These are phyloP conservation scores for Neocallimastix lanati DNA, from an alignment of 192 early-diverging fungal species.

Conservation along the genomic window DNA sequence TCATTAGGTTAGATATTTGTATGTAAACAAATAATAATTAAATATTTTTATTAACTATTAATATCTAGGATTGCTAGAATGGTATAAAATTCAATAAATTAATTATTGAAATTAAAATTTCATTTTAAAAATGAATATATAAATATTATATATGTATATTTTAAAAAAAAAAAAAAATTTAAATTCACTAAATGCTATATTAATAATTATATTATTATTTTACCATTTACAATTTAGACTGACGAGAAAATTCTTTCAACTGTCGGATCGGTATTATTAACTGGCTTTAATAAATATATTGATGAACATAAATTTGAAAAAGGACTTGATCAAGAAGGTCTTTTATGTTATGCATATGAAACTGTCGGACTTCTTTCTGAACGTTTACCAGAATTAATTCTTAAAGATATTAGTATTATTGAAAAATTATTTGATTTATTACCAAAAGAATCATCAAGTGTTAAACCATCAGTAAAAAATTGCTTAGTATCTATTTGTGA, in stretches of 20 bases:
- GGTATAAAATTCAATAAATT: no score
- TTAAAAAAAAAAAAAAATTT: no score
- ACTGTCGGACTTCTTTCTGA: constrained; percentile 58
- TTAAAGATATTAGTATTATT: constrained; percentile 38
- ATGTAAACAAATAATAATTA: no score
- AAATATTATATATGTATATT: no score
- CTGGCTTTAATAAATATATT: not conserved
- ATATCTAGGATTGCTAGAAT: constrained; percentile 44
- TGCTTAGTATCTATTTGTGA: not conserved
- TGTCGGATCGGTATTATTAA: not conserved
- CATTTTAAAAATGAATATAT: no score
- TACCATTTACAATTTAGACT: constrained; percentile 4
- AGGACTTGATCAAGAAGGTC: not conserved
- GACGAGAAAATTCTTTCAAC: not conserved
- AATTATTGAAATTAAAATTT: no score
- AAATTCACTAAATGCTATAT: no score
- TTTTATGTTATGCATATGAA: constrained; percentile 41
- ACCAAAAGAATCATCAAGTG: constrained; percentile 3
- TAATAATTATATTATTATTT: no score
- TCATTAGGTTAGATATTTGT: no score
- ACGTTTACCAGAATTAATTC: constrained; percentile 47
- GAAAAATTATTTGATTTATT: constrained; percentile 53
- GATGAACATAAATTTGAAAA: not conserved
- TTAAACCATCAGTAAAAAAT: constrained; percentile 2
- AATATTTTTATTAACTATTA: no score